Base-by-base conservation (phyloP, 352 stramenopile genomes). In the Pythium angustatum region DNA sequence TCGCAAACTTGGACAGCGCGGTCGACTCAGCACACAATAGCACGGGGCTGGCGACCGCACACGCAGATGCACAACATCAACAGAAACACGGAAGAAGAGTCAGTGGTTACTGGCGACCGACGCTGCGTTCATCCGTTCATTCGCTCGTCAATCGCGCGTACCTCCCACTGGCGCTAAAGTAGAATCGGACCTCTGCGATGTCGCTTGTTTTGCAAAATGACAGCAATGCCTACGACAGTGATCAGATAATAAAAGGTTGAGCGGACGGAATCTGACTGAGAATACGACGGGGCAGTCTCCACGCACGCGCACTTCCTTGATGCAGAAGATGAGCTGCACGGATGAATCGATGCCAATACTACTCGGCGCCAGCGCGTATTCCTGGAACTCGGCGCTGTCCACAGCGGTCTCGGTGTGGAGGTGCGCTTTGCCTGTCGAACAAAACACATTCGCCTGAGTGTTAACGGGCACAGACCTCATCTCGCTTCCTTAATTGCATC, bases 341-440 rank as follows among this genome's bases (percentile, higher is more conserved):
- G 77, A 75, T 11, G 79, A 67, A 22, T 89, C 77, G n/a, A 81
- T 72, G 10, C 62, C 64, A 21, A 71, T 57, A 0, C 59, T 69
- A 7, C 53, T 58, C 8, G 79, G 78, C 5, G 75, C 64, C 36
- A 95, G 64, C 52, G 77, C 65, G 58, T 91, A 95, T 58, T 87
- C 83, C 44, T 69, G 84, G 53, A 95, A 93, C 60, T 95, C 87
- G 33, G 73, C 59, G 55, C 72, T 88, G 58, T 93, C 85, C 15
- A 95, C 85, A 3, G 83, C 77, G 14, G 87, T 94, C 69, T 95
- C 87, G 0, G 87, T 94, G 64, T 94, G 87, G 41, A 95, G 40
- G 59, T 94, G 83, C 10, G 80, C 65, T 68, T 93, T 93, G 1
- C 74, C 77, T 77, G 56, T 1, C 6, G n/a, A n/a, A n/a, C n/a